These are phyloP conservation scores for Diophrys appendiculata DNA, from an alignment of 73 alveolate genomes.

Conservation along the genomic window DNA sequence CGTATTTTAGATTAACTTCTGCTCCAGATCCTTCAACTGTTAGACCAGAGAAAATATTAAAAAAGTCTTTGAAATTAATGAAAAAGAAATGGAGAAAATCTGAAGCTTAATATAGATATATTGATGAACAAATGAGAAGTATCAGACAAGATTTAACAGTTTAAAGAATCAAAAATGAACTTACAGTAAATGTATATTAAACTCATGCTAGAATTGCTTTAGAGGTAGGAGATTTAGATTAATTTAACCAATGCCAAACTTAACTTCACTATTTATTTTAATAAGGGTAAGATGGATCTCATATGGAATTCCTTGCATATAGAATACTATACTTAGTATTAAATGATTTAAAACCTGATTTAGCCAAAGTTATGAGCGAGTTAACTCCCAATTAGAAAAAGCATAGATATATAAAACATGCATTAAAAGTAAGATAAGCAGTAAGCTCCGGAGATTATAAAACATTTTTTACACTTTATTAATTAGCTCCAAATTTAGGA, in stretches of 20 bases:
- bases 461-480: slow-evolving; percentile 31
- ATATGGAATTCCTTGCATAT: slow-evolving; percentile 71
- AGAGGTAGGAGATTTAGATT: slow-evolving; percentile 77
- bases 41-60: slow-evolving; percentile 79
- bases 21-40: slow-evolving; percentile 79
- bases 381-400: slow-evolving; percentile 49
- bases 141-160: slow-evolving; percentile 80
- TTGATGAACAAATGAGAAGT: slow-evolving; percentile 75
- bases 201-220: slow-evolving; percentile 86
- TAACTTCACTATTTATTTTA: slow-evolving; percentile 65
- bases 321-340: slow-evolving; percentile 63
- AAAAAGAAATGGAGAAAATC: slow-evolving; percentile 68
- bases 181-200: slow-evolving; percentile 79
- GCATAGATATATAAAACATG: slow-evolving; percentile 41
- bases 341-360: slow-evolving; percentile 57
- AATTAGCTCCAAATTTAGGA: slow-evolving; percentile 67
- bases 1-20: slow-evolving; percentile 74
- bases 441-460: slow-evolving; percentile 3
- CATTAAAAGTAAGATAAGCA: slow-evolving; percentile 30
- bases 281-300: slow-evolving; percentile 63
- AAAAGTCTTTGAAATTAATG: slow-evolving; percentile 60
- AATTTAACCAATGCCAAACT: slow-evolving; percentile 81
- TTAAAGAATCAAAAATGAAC: slow-evolving; percentile 70
- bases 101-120: slow-evolving; percentile 67
- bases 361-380: slow-evolving; percentile 36